Percentiles rank a stretch among this genome's conserved stretches.
Conservation (phyloP, 2,329 filamentous ascomycete species). For the Pseudogymnoascus verrucosus region DNA sequence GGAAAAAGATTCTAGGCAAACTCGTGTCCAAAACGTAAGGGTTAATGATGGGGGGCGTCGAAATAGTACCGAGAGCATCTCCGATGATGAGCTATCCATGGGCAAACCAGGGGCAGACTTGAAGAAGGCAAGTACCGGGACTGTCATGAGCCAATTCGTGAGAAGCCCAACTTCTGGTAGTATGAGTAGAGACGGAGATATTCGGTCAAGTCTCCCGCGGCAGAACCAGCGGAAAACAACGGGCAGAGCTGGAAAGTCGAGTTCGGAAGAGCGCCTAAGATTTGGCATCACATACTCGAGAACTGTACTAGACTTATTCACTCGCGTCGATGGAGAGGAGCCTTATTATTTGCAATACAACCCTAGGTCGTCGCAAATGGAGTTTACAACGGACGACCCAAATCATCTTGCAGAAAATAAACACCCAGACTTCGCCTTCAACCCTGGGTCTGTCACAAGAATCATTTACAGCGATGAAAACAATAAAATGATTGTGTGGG, state of each 20-base stretch:
- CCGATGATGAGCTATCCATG: slow-evolving; percentile 1
- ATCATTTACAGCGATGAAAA: no score
- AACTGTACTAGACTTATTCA: not conserved
- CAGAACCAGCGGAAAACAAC: not conserved
- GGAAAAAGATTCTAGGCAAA: not conserved
- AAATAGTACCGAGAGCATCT: not conserved
- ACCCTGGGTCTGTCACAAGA: no score
- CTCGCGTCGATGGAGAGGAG: not conserved
- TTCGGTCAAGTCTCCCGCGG: not conserved
- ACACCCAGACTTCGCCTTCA: no score
- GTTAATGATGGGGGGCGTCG: not conserved
- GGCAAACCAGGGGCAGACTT: not conserved
- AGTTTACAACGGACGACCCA: no score
- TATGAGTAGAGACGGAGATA: not conserved
- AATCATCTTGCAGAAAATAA: no score
- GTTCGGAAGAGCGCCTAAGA: not conserved
- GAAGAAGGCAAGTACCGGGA: not conserved
- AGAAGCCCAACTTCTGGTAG: not conserved
- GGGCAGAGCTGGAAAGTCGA: not conserved
- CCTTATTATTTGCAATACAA: not conserved
- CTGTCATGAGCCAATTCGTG: not conserved
- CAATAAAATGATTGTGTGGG: no score
- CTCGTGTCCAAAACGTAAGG: not conserved
- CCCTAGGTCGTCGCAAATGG: no score
- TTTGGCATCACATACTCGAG: not conserved